Evolutionary conservation across 805 yeast species (phyloP).

Genomic region (Starmerella stigmatis): DNA sequence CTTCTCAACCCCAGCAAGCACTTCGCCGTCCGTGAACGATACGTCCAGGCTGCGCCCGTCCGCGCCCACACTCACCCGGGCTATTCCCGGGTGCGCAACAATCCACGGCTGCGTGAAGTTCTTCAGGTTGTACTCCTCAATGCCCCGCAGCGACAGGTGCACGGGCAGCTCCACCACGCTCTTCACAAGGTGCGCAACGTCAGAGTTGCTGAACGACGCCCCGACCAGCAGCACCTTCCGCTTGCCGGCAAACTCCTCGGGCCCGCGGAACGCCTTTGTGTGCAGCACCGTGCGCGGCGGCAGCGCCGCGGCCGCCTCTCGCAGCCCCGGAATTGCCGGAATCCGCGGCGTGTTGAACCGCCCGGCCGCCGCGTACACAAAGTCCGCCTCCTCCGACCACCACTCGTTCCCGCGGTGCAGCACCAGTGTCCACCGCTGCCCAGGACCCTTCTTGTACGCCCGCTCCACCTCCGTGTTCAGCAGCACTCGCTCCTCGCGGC

Average conservation of each 20-base stretch:
- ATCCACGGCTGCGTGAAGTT: conserved; percentile 21
- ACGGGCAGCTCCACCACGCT: conserved; percentile 18
- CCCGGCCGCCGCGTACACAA: conserved; percentile 25
- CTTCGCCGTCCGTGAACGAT: conserved; percentile 8
- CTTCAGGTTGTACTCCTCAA: conserved; percentile 18
- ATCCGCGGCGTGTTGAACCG: conserved; percentile 27
- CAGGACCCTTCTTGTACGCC: conserved; percentile 13
- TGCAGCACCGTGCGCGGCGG: conserved; percentile 30
- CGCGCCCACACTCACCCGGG: not conserved
- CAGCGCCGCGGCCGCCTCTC: conserved; percentile 7
- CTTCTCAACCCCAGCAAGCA: conserved; percentile 11
- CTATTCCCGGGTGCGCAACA: conserved; percentile 13
- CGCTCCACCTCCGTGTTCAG: conserved; percentile 14
- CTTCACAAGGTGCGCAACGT: conserved; percentile 25
- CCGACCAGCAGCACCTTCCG: conserved; percentile 30
- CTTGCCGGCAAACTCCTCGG: conserved; percentile 24
- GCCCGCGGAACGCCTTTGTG: conserved; percentile 29
- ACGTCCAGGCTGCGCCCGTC: conserved; percentile 4
- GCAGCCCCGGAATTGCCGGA: conserved; percentile 27
- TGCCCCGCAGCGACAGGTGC: conserved; percentile 20
- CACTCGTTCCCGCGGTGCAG: conserved; percentile 4
- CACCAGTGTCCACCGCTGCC: conserved; percentile 10
- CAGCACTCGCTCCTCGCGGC: conserved; percentile 6
- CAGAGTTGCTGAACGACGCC: conserved; percentile 20
- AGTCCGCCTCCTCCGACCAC: conserved; percentile 21